A percentile compares a stretch with the other conserved stretches of the same genome.
phyloP scores from a whole-genome alignment of 2,329 filamentous ascomycete species.

The Fusarium pininemorale region DNA sequence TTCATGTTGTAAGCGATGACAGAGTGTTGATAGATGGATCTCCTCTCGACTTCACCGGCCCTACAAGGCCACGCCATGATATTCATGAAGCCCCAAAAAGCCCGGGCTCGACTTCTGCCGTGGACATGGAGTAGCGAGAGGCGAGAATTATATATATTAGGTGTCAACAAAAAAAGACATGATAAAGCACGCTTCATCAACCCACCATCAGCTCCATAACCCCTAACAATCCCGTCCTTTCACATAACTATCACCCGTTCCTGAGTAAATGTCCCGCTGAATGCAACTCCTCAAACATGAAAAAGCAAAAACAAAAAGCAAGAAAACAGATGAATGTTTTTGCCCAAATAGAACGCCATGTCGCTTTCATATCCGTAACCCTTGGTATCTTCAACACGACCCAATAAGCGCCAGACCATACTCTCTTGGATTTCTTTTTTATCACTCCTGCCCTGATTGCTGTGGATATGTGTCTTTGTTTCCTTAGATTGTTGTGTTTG shows the following conservation, averaged over 20 bases:
- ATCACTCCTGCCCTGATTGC: not conserved
- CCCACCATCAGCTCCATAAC: slow-evolving; percentile 8
- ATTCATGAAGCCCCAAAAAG: not conserved
- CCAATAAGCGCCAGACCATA: slow-evolving; percentile 36
- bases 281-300: slow-evolving; percentile 22
- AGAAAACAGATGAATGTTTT: slow-evolving; percentile 16
- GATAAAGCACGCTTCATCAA: slow-evolving; percentile 11
- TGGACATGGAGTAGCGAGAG: not conserved
- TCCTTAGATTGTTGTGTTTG: slow-evolving; percentile 1
- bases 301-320: not conserved
- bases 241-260: not conserved
- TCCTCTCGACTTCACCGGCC: not conserved
- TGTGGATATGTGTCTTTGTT: slow-evolving; percentile 2
- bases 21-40: not conserved
- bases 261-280: slow-evolving; percentile 13
- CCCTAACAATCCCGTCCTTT: not conserved
- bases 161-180: slow-evolving; percentile 23
- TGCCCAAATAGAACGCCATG: slow-evolving; percentile 29
- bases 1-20: too few species aligned
- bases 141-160: slow-evolving; percentile 35
- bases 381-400: slow-evolving; percentile 39
- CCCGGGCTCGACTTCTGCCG: too few species aligned
- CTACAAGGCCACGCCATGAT: not conserved
- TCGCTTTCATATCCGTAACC: slow-evolving; percentile 36
- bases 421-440: slow-evolving; percentile 18